A percentile compares a stretch with the other conserved stretches of the same genome.
Evolutionary conservation across 2,329 filamentous ascomycete genomes (phyloP).

Genomic region (Microdochium trichocladiopsis): DNA sequence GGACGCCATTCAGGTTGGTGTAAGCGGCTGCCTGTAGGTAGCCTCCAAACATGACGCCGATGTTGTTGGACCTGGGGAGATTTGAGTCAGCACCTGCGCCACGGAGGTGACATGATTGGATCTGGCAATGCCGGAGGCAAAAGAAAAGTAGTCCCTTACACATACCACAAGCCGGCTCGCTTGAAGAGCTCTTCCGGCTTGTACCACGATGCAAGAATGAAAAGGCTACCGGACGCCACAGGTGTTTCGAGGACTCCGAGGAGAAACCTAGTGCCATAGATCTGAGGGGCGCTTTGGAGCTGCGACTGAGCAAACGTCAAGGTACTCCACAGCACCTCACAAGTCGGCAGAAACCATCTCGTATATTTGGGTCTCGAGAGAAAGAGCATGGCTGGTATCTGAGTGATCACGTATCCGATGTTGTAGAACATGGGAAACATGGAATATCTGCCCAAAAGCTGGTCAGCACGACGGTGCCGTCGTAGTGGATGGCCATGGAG

Average conservation of each 20-base stretch:
- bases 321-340: constrained; percentile 8
- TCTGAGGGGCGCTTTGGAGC: constrained; percentile 10
- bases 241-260: constrained; percentile 15
- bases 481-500: too few relatives aligned
- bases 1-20: constrained; percentile 5
- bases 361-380: constrained; percentile 7
- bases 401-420: constrained; percentile 9
- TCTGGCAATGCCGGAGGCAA: too few relatives aligned
- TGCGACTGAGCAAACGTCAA: constrained; percentile 8
- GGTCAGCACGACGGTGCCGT: too few relatives aligned
- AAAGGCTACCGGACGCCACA: constrained; percentile 9
- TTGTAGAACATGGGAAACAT: constrained; percentile 9
- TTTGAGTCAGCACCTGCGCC: neutral
- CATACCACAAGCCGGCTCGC: constrained; percentile 37
- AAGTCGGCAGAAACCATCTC: constrained; percentile 8
- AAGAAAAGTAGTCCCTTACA: too few relatives aligned
- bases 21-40: constrained; percentile 44
- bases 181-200: constrained; percentile 29
- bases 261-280: constrained; percentile 19
- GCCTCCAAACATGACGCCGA: constrained; percentile 40
- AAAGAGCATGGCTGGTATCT: constrained; percentile 10
- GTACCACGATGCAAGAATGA: constrained; percentile 21
- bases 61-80: constrained; percentile 22
- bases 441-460: constrained; percentile 5
- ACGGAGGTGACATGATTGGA: too few relatives aligned